phyloP scores from a whole-genome alignment of 345 rosid species.

The Sisymbrium irio region DNA sequence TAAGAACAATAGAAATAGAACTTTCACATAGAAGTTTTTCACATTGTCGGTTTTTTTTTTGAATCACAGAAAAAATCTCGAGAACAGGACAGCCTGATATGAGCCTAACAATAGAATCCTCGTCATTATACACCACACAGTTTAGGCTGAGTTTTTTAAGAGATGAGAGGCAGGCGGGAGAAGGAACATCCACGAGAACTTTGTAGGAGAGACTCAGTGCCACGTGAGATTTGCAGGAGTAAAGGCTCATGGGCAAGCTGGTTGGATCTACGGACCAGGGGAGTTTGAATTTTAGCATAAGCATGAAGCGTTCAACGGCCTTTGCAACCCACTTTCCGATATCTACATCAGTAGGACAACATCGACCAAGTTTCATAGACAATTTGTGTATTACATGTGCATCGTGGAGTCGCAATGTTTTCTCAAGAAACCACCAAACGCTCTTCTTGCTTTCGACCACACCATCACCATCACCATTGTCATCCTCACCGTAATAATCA shows the following conservation, averaged over 20 bases:
- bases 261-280: background rate
- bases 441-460: background rate
- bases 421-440: background rate
- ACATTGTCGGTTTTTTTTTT: conserved; percentile 7
- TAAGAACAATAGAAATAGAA: background rate
- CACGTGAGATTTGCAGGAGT: background rate
- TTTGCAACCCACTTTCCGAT: background rate
- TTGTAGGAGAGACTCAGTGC: background rate
- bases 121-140: conserved; percentile 10
- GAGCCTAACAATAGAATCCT: background rate
- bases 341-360: background rate
- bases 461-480: too few relatives aligned
- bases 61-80: background rate
- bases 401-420: background rate
- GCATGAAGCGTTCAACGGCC: background rate
- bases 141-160: background rate
- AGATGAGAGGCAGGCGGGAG: conserved; percentile 6
- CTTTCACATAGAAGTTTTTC: conserved; percentile 1
- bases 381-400: background rate
- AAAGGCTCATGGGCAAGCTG: background rate
- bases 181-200: conserved; percentile 4
- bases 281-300: background rate
- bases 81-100: conserved; percentile 20
- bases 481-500: too few relatives aligned
- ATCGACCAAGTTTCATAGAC: background rate